phyloP scores from a whole-genome alignment of 208 protist species.

The Leishmania gerbilli region DNA sequence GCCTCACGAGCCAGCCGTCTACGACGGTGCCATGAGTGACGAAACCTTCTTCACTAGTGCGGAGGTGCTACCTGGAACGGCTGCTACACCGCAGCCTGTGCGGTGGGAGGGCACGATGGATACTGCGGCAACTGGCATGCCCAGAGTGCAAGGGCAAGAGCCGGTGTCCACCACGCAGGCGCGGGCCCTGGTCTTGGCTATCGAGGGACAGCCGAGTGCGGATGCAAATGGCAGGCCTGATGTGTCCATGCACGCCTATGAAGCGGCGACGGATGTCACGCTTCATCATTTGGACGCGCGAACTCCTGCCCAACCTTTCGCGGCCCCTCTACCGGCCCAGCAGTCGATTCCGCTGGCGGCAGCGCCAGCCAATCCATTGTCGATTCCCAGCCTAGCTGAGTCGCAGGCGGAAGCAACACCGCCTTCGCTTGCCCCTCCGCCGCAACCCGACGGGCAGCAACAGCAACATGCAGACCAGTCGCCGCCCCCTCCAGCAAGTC shows the following conservation, averaged over 20 bases:
- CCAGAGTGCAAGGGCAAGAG: not conserved
- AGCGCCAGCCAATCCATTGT: not conserved
- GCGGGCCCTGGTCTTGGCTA: not conserved
- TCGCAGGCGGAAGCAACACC: not conserved
- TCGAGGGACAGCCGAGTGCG: not conserved
- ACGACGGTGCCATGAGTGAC: not conserved
- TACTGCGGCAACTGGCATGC: not conserved
- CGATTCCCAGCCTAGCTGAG: not conserved
- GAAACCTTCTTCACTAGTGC: not conserved
- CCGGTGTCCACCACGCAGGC: not conserved
- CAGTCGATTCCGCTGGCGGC: not conserved
- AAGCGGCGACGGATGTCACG: not conserved
- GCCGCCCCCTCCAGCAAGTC: not conserved
- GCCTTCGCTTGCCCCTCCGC: not conserved
- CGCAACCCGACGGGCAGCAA: not conserved
- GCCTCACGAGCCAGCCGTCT: not conserved
- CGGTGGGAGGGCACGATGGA: not conserved
- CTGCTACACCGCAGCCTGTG: not conserved
- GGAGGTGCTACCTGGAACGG: not conserved
- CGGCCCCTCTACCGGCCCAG: not conserved
- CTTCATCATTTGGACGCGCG: not conserved
- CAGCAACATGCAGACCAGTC: not conserved
- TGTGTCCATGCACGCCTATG: slow-evolving; percentile 9
- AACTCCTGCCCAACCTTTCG: not conserved
- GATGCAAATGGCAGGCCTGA: not conserved